phyloP scores from a whole-genome alignment of 306 rosid genomes.

The Pachyrhizus erosus region DNA sequence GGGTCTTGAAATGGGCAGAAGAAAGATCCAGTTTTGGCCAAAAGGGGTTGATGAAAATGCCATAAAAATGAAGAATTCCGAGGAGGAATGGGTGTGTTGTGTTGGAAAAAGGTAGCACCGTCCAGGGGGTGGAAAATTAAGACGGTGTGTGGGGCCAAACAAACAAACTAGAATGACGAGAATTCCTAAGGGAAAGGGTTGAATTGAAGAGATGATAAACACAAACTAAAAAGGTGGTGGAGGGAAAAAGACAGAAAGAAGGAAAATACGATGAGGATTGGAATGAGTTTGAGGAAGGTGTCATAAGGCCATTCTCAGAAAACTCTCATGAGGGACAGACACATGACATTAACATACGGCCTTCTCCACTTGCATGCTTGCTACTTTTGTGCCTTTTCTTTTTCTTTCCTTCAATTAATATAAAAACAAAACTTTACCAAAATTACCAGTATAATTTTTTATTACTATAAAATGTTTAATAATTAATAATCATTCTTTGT shows the following conservation, averaged over 20 bases:
- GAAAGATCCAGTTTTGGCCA: conserved; percentile 32
- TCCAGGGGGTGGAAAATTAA: background rate
- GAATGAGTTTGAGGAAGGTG: conserved; percentile 41
- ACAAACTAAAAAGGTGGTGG: background rate
- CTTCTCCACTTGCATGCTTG: conserved; percentile 31
- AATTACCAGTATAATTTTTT: background rate
- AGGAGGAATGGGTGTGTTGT: background rate
- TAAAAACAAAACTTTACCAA: background rate
- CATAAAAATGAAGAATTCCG: conserved; percentile 22
- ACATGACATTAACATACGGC: conserved; percentile 24
- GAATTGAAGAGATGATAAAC: background rate
- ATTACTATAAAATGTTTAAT: too few species aligned
- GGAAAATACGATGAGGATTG: conserved; percentile 14
- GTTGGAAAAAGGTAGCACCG: conserved; percentile 6
- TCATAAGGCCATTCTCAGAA: conserved; percentile 34
- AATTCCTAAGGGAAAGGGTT: conserved; percentile 13
- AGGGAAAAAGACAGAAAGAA: conserved; percentile 7
- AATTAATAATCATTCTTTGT: too few species aligned
- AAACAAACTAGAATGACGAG: conserved; percentile 18
- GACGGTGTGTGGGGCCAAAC: conserved; percentile 7
- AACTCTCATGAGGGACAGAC: conserved; percentile 35
- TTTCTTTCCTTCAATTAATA: background rate
- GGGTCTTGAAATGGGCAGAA: conserved; percentile 22
- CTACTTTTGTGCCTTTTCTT: background rate
- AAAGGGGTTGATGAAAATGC: conserved; percentile 27